Conservation (phyloP, 2,329 filamentous ascomycete species). For the Talaromyces sp. region DNA sequence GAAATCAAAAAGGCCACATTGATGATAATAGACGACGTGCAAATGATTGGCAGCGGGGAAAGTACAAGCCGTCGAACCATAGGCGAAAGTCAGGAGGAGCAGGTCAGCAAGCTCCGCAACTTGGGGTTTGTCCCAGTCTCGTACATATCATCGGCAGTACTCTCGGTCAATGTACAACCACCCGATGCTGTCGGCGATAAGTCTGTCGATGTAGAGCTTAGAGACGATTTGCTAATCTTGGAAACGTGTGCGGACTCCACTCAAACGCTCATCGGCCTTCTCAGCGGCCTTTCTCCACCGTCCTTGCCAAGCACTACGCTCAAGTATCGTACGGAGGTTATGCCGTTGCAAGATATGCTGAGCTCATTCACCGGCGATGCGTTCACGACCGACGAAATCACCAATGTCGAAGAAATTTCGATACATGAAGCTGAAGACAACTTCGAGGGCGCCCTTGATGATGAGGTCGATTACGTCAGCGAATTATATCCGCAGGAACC, state of each 20-base stretch:
- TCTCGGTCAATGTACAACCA: slow-evolving; percentile 58
- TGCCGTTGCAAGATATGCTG: slow-evolving; percentile 82
- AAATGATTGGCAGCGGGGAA: slow-evolving; percentile 28
- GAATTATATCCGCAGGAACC: slow-evolving; percentile 52
- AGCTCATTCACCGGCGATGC: slow-evolving; percentile 87
- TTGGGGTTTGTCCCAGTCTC: slow-evolving; percentile 82
- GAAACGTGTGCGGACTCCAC: slow-evolving; percentile 97
- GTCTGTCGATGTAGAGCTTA: slow-evolving; percentile 72
- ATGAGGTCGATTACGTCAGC: slow-evolving; percentile 51
- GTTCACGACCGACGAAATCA: slow-evolving; percentile 49
- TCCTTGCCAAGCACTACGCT: slow-evolving; percentile 74
- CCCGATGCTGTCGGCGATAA: slow-evolving; percentile 58
- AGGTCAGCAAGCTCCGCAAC: slow-evolving; percentile 51
- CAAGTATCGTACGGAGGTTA: slow-evolving; percentile 81
- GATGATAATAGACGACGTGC: slow-evolving; percentile 72
- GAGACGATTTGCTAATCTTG: slow-evolving; percentile 80
- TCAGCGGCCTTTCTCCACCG: slow-evolving; percentile 78
- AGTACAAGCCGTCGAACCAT: slow-evolving; percentile 27
- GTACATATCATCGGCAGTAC: slow-evolving; percentile 77
- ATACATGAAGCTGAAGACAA: slow-evolving; percentile 45
- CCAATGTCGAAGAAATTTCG: slow-evolving; percentile 30
- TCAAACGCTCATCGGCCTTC: slow-evolving; percentile 76
- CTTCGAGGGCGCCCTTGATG: slow-evolving; percentile 37
- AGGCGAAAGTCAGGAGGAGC: slow-evolving; percentile 36
- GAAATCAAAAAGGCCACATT: slow-evolving; percentile 77